These are phyloP conservation scores for Euptelea pleiosperma DNA, from an alignment of 164 flowering plant species.

Conservation along the genomic window DNA sequence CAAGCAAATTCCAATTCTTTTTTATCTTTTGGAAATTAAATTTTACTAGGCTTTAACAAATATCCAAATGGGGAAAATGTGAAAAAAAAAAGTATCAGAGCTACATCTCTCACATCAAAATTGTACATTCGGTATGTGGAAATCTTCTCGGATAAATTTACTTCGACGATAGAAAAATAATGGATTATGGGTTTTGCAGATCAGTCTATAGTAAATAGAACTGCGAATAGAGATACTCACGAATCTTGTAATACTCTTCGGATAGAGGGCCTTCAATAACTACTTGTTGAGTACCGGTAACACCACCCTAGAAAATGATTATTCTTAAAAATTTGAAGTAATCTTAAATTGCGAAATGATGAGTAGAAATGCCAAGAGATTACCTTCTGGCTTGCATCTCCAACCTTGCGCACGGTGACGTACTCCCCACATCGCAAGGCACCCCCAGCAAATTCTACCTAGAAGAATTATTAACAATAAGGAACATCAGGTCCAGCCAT, in stretches of 20 bases:
- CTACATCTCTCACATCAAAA: neutral
- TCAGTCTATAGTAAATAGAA: constrained; percentile 65
- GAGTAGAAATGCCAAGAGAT: constrained; percentile 7
- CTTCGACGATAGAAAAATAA: neutral
- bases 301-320: constrained; percentile 52
- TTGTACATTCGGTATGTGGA: constrained; percentile 1
- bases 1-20: no score
- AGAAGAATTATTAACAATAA: constrained; percentile 4
- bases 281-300: constrained; percentile 70
- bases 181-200: neutral
- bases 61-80: no score
- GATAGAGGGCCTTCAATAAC: constrained; percentile 84
- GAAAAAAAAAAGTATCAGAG: neutral
- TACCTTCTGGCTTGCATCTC: constrained; percentile 79
- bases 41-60: no score
- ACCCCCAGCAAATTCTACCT: constrained; percentile 93
- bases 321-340: neutral
- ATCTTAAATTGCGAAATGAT: neutral
- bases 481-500: neutral
- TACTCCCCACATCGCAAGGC: constrained; percentile 90
- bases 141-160: neutral
- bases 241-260: constrained; percentile 85
- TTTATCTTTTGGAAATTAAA: no score
- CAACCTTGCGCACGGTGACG: constrained; percentile 81
- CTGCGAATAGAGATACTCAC: constrained; percentile 83